These are phyloP conservation scores for Penicillium cosmopolitanum DNA, from an alignment of 495 filamentous ascomycete genomes.

Conservation along the genomic window DNA sequence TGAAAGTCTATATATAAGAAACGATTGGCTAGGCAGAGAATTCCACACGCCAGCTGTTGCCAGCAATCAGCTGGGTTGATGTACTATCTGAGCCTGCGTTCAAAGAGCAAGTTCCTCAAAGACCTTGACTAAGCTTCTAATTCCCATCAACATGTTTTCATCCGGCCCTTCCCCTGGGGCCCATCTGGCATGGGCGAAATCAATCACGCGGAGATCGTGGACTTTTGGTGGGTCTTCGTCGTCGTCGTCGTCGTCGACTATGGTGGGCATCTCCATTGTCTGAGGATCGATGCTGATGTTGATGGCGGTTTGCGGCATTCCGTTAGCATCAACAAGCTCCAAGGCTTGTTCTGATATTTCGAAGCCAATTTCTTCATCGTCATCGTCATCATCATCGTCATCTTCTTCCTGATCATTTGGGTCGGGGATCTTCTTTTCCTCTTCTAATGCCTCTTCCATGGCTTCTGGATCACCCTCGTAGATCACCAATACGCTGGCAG, in stretches of 20 bases:
- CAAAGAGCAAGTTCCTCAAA: slow-evolving; percentile 62
- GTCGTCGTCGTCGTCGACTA: slow-evolving; percentile 69
- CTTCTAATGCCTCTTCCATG: slow-evolving; percentile 66
- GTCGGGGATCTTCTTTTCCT: slow-evolving; percentile 52
- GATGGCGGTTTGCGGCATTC: slow-evolving; percentile 36
- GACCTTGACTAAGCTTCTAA: slow-evolving; percentile 72
- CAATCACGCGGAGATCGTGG: slow-evolving; percentile 85
- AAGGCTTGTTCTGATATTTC: slow-evolving; percentile 47
- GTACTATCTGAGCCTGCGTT: slow-evolving; percentile 13
- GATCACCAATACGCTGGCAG: slow-evolving; percentile 83
- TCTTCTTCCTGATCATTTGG: slow-evolving; percentile 28
- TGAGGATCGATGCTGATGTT: slow-evolving; percentile 47
- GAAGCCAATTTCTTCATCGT: slow-evolving; percentile 60
- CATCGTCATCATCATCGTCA: slow-evolving; percentile 47
- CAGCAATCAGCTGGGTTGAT: slow-evolving; percentile 32
- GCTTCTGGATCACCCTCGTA: slow-evolving; percentile 85
- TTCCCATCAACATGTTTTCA: slow-evolving; percentile 77
- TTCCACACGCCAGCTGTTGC: slow-evolving; percentile 21
- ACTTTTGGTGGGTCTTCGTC: slow-evolving; percentile 71
- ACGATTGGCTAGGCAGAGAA: neutral
- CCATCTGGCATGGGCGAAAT: slow-evolving; percentile 95
- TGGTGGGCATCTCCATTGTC: slow-evolving; percentile 33
- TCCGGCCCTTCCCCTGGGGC: slow-evolving; percentile 84
- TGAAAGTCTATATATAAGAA: neutral
- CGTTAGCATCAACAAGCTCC: slow-evolving; percentile 37